These are phyloP conservation scores for Aspergillus texensis DNA, from an alignment of 2,329 filamentous ascomycete genomes.

Conservation along the genomic window DNA sequence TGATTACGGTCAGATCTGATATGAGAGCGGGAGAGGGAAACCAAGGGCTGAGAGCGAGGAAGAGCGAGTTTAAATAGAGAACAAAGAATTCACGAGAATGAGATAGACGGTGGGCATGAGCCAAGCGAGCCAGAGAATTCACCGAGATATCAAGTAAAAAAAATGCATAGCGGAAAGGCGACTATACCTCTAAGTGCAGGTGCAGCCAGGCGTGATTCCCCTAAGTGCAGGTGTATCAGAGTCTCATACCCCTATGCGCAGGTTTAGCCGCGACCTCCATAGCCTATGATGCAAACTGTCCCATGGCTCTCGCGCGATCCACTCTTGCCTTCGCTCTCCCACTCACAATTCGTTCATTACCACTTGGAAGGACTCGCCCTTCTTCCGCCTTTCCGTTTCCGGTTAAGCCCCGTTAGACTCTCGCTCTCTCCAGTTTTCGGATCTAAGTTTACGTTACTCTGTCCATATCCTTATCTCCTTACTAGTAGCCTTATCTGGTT, in stretches of 20 bases:
- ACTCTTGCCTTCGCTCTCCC: not conserved
- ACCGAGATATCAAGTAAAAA: slow-evolving; percentile 13
- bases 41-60: slow-evolving; percentile 1
- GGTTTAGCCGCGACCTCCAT: slow-evolving; percentile 2
- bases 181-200: slow-evolving; percentile 42
- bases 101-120: slow-evolving; percentile 7
- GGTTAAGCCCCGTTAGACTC: not conserved
- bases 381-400: not conserved
- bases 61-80: slow-evolving; percentile 19
- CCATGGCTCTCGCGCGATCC: not conserved
- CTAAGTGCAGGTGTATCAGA: slow-evolving; percentile 6
- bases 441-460: not conserved
- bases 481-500: not conserved
- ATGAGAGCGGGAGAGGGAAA: not conserved
- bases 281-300: slow-evolving; percentile 3
- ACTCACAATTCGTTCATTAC: slow-evolving; percentile 1
- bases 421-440: not conserved
- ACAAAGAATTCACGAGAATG: slow-evolving; percentile 6
- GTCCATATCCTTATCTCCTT: not conserved
- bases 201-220: slow-evolving; percentile 7
- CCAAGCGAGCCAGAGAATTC: not conserved
- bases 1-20: not conserved
- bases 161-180: slow-evolving; percentile 25
- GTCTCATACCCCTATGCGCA: not conserved
- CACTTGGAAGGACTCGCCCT: not conserved